Evolutionary conservation across 78 protist species (phyloP).

Genomic region (Dictyostelium brefeldianum): DNA sequence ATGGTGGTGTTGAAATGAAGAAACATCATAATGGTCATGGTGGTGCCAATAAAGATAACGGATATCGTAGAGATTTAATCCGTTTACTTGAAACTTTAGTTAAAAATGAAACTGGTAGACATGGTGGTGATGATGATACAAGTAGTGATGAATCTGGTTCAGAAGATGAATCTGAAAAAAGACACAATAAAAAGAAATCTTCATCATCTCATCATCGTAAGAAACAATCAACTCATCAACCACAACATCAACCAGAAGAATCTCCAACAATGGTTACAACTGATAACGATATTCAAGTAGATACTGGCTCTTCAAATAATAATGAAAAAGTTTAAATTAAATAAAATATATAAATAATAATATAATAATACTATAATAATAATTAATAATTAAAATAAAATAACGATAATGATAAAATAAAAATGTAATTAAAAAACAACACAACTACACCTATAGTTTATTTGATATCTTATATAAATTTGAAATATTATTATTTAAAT

Average conservation of each 20-base stretch:
- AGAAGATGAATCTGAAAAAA: conserved; percentile 2
- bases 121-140: background rate
- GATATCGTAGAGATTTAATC: conserved; percentile 23
- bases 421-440: background rate
- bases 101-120: background rate
- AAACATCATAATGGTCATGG: background rate
- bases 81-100: conserved; percentile 48
- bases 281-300: background rate
- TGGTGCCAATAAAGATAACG: background rate
- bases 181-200: background rate
- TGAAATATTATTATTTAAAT: background rate
- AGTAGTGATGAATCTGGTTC: background rate
- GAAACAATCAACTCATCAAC: background rate
- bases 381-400: background rate
- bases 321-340: background rate
- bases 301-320: background rate
- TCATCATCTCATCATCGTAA: background rate
- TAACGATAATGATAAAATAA: background rate
- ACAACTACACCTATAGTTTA: background rate
- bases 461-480: background rate
- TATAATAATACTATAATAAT: background rate
- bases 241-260: conserved; percentile 19
- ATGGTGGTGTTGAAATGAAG: conserved; percentile 35
- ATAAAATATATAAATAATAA: background rate
- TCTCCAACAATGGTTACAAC: background rate